A percentile compares a stretch with the other conserved stretches of the same genome.
Conservation (phyloP, 345 rosid species). For the Geranium brycei region DNA sequence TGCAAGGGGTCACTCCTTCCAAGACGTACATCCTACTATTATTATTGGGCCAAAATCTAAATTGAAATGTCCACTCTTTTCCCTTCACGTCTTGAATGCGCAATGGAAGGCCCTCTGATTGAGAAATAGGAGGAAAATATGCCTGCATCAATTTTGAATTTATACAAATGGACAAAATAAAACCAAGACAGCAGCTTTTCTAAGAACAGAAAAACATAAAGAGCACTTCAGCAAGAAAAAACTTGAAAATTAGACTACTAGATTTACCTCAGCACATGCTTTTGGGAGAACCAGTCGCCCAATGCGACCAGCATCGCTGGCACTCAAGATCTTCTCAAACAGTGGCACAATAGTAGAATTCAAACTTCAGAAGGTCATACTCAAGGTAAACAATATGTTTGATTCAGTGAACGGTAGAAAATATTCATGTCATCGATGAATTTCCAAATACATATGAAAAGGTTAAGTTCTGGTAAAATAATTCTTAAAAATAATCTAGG, state of each 20-base stretch:
- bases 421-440: not conserved
- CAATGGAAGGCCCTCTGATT: constrained; percentile 84
- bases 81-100: constrained; percentile 78
- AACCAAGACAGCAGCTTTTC: not conserved
- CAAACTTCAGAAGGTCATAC: constrained; percentile 31
- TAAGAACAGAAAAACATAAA: not conserved
- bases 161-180: constrained; percentile 9
- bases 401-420: constrained; percentile 7
- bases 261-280: constrained; percentile 91
- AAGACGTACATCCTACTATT: constrained; percentile 96
- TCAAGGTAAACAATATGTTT: constrained; percentile 24
- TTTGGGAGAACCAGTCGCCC: constrained; percentile 93
- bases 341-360: constrained; percentile 71
- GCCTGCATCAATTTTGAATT: constrained; percentile 45
- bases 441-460: not conserved
- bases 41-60: constrained; percentile 99
- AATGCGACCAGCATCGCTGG: constrained; percentile 96
- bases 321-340: constrained; percentile 89
- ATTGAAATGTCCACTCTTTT: constrained; percentile 90
- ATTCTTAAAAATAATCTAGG: constrained; percentile 23
- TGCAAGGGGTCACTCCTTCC: constrained; percentile 97
- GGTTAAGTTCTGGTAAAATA: not conserved
- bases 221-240: not conserved
- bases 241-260: constrained; percentile 5
- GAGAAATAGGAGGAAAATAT: constrained; percentile 79